Evolutionary conservation across 805 yeast species (phyloP).

Genomic region (Ascoidea asiatica): DNA sequence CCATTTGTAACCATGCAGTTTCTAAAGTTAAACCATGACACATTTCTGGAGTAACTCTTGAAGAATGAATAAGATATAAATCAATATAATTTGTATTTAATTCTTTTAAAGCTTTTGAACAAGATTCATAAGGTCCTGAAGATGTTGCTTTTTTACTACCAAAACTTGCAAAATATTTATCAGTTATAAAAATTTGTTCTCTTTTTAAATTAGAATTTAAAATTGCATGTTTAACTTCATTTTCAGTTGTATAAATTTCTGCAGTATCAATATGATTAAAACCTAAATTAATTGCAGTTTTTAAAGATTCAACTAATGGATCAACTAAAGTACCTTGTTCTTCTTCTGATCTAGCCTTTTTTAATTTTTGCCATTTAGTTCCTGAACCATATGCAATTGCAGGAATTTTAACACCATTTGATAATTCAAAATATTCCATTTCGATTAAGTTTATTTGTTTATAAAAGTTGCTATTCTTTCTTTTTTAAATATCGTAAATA

Average conservation of each 20-base stretch:
- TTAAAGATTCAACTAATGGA: slow-evolving; percentile 19
- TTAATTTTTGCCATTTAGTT: slow-evolving; percentile 37
- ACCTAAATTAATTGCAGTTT: slow-evolving; percentile 26
- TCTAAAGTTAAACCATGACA: slow-evolving; percentile 25
- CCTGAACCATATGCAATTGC: slow-evolving; percentile 46
- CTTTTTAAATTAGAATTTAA: slow-evolving; percentile 28
- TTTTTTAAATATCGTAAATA: no score
- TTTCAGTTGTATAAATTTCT: slow-evolving; percentile 38
- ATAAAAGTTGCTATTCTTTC: no score
- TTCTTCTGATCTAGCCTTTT: slow-evolving; percentile 9
- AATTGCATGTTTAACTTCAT: slow-evolving; percentile 38
- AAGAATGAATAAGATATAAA: slow-evolving; percentile 37
- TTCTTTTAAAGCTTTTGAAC: slow-evolving; percentile 23
- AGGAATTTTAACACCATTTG: slow-evolving; percentile 27
- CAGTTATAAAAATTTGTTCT: slow-evolving; percentile 38
- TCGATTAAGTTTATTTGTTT: not conserved
- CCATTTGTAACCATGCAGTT: slow-evolving; percentile 41
- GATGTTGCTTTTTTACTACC: slow-evolving; percentile 14
- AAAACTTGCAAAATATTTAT: slow-evolving; percentile 29
- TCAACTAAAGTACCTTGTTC: slow-evolving; percentile 5
- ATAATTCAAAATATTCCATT: slow-evolving; percentile 15
- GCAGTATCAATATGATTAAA: slow-evolving; percentile 47
- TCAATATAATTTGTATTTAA: slow-evolving; percentile 34
- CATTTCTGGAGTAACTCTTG: slow-evolving; percentile 20
- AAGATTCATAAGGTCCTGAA: slow-evolving; percentile 25